These are phyloP conservation scores for Pseudoturritis turrita DNA, from an alignment of 345 rosid species.

Conservation along the genomic window DNA sequence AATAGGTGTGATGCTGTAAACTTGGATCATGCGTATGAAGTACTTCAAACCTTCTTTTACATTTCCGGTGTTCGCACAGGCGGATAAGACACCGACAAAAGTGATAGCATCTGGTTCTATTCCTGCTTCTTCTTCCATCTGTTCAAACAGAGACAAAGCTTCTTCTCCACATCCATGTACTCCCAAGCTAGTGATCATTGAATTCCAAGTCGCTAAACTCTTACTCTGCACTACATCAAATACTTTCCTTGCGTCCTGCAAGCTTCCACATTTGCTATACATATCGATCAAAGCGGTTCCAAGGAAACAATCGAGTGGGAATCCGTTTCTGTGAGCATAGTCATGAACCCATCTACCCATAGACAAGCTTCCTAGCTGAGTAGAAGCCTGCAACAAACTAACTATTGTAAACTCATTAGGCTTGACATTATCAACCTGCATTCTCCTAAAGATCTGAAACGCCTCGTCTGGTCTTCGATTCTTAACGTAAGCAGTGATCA, in stretches of 20 bases:
- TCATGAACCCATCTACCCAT: constrained; percentile 67
- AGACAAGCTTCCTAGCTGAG: constrained; percentile 50
- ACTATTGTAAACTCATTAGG: constrained; percentile 70
- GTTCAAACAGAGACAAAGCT: constrained; percentile 52
- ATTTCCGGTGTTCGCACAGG: constrained; percentile 52
- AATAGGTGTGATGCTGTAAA: constrained; percentile 47
- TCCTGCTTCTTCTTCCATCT: constrained; percentile 50
- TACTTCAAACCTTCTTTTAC: constrained; percentile 43
- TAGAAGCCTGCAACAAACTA: constrained; percentile 44
- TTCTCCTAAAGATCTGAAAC: constrained; percentile 49
- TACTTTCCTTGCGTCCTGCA: constrained; percentile 54
- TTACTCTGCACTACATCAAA: constrained; percentile 46
- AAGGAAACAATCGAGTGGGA: constrained; percentile 48
- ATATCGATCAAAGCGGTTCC: constrained; percentile 52
- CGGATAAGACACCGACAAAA: constrained; percentile 68
- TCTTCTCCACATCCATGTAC: constrained; percentile 70
- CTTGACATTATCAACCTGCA: constrained; percentile 48
- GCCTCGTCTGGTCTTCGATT: constrained; percentile 48
- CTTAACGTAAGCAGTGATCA: constrained; percentile 58
- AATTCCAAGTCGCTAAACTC: constrained; percentile 70
- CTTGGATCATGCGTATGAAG: constrained; percentile 44
- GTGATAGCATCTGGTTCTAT: constrained; percentile 63
- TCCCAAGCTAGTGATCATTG: constrained; percentile 79
- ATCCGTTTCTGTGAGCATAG: constrained; percentile 48
- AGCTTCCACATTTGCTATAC: constrained; percentile 42